These are phyloP conservation scores for Neurospora sp. DNA, from an alignment of 495 filamentous ascomycete species.

Conservation along the genomic window DNA sequence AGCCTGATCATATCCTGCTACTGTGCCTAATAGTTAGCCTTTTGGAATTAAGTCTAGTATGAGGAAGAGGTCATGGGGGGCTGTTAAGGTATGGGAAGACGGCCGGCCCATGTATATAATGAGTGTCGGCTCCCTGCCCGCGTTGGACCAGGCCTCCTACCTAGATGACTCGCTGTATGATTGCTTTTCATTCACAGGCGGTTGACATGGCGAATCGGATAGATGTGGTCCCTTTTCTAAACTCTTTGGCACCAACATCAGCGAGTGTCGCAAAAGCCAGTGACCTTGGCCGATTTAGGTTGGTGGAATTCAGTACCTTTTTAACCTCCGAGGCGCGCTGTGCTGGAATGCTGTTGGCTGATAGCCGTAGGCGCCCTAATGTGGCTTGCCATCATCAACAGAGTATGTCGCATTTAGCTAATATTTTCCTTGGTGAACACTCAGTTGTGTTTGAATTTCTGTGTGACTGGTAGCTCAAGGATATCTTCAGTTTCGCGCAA, in stretches of 20 bases:
- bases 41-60: background rate
- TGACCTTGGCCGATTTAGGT: background rate
- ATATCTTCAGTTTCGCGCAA: too few relatives aligned
- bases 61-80: background rate
- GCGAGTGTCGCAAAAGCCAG: background rate
- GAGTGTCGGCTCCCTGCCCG: background rate
- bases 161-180: background rate
- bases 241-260: background rate
- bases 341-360: background rate
- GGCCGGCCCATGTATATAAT: background rate
- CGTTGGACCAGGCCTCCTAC: background rate
- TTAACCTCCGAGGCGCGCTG: background rate
- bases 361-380: background rate
- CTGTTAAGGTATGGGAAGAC: background rate
- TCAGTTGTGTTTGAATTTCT: background rate
- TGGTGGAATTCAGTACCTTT: background rate
- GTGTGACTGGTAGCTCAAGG: background rate
- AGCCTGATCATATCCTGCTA: background rate
- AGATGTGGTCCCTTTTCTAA: background rate
- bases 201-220: background rate
- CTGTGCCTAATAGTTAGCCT: background rate
- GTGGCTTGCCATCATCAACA: background rate
- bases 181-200: background rate
- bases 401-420: background rate
- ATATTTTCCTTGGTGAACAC: background rate